phyloP scores from a whole-genome alignment of 1,139 yeast species.

The Geotrichum macrosporum region DNA sequence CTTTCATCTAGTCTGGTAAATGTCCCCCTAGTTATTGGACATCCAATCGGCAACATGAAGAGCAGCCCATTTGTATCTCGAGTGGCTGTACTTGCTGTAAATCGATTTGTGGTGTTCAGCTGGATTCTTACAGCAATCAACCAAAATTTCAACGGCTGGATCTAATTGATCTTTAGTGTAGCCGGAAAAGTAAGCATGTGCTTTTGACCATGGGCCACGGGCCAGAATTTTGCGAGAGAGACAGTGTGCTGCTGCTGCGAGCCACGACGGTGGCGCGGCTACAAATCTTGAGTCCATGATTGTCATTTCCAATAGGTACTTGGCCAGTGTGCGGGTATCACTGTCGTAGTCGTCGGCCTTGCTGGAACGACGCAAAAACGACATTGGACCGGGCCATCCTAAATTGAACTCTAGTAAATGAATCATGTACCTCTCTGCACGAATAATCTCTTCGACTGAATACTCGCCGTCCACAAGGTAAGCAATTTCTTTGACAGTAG shows the following conservation, averaged over 20 bases:
- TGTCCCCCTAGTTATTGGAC: neutral
- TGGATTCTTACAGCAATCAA: conserved; percentile 71
- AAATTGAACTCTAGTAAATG: conserved; percentile 86
- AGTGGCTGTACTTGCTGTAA: conserved; percentile 81
- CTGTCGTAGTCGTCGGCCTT: conserved; percentile 98
- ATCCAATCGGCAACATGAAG: conserved; percentile 79
- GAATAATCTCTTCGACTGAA: conserved; percentile 72
- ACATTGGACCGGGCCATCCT: conserved; percentile 99
- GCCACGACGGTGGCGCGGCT: conserved; percentile 89
- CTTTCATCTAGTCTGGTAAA: too few species aligned
- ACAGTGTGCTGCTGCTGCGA: conserved; percentile 92
- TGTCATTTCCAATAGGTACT: conserved; percentile 84
- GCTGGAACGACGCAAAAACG: conserved; percentile 84
- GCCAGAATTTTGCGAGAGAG: conserved; percentile 67
- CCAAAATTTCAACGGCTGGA: conserved; percentile 68
- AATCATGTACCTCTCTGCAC: conserved; percentile 91
- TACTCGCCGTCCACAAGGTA: conserved; percentile 92
- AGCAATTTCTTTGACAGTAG: conserved; percentile 86
- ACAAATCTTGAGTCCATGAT: conserved; percentile 88
- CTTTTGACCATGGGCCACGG: conserved; percentile 82
- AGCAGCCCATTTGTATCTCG: conserved; percentile 76
- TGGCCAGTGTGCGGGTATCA: conserved; percentile 89
- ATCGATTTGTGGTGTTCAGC: conserved; percentile 75
- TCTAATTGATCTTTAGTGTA: conserved; percentile 78
- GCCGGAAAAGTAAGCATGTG: conserved; percentile 86